Percentiles rank a stretch among this genome's conserved stretches.
These are phyloP conservation scores for Arthrobotrys sphaeroides DNA, from an alignment of 2,329 filamentous ascomycete genomes.

Conservation along the genomic window DNA sequence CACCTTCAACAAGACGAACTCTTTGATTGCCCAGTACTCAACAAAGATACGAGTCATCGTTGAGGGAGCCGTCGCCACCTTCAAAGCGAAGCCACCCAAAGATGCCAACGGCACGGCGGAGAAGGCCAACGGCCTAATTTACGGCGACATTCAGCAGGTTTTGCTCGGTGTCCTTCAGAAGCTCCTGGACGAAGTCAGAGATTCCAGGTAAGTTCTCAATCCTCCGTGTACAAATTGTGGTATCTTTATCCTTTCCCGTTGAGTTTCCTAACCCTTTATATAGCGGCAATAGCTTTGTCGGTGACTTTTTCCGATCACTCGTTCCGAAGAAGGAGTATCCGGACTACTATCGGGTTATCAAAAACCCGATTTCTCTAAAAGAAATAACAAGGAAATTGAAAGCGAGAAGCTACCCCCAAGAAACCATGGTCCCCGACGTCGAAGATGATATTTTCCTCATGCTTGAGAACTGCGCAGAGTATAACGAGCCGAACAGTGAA, in stretches of 20 bases:
- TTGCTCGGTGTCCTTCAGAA: conserved; percentile 18
- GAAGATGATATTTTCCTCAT: conserved; percentile 44
- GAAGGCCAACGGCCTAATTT: neutral
- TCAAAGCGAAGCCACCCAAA: conserved; percentile 2
- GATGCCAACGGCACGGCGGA: neutral
- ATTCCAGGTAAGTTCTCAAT: conserved; percentile 22
- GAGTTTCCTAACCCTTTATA: neutral
- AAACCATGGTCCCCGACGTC: conserved; percentile 12
- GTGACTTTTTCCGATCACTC: conserved; percentile 22
- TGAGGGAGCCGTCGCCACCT: conserved; percentile 12
- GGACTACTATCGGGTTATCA: conserved; percentile 43
- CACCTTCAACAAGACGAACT: conserved; percentile 43
- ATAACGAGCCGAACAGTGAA: conserved; percentile 40
- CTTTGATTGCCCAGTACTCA: conserved; percentile 42
- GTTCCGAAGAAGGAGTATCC: conserved; percentile 37
- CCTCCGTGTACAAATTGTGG: neutral
- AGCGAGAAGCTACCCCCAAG: neutral
- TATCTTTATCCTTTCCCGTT: neutral
- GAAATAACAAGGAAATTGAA: conserved; percentile 34
- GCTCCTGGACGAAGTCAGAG: conserved; percentile 23
- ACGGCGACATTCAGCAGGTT: conserved; percentile 10
- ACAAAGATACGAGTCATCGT: conserved; percentile 20
- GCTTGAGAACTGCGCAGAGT: conserved; percentile 37
- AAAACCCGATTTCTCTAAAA: conserved; percentile 21
- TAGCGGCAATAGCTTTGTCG: conserved; percentile 24